Evolutionary conservation across 768 basidiomycete species (phyloP), one percentile per base, ranked within the genome.

Genomic region (Collybia sp.): DNA sequence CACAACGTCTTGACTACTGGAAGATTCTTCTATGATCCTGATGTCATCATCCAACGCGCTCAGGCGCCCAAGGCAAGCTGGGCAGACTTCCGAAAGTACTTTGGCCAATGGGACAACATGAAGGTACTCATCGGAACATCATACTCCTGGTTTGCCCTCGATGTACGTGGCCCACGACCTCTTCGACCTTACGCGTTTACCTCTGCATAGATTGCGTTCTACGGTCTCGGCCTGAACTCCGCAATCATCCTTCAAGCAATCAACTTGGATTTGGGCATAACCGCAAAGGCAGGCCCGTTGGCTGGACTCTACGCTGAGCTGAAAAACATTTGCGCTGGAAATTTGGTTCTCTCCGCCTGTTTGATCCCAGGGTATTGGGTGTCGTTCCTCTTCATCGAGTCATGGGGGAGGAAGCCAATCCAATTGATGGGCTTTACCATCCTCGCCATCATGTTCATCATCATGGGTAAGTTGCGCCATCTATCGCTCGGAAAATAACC

Each of bases 81-180:
- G 54, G 59, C 65, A 2, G 88, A 91, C 64, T 94, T 94, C 67
- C 0, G 55, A 1, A 52, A 48, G 0, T 69, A 88, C 68, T 92
- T 88, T 58, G 63, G 76, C 38, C 66, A 82, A 56, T 83, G 83
- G 83, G 55, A 80, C 61, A 88, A 93, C 64, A 63, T 75, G 56
- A 92, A 91, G 68, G 67, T 88, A 43, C 74, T 92, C 47, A 64
- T 91, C 42, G 90, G 86, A 16, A 73, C 80, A 1, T 65, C 86
- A 1, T 92, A 83, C 60, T 85, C 83, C 13, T 93, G 90, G 90
- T 92, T 92, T 52, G 89, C 88, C 4, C 76, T 90, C 30, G 88
- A 88, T 54, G 82, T 82, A 25, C 40, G 82, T 69, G 8, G 4
- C 5, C 30, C 18, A 35, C 9, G 18, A 30, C 1, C 20, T 44